Conservation (phyloP, 2,329 filamentous ascomycete species). For the Hirsutella rhossiliensis region DNA sequence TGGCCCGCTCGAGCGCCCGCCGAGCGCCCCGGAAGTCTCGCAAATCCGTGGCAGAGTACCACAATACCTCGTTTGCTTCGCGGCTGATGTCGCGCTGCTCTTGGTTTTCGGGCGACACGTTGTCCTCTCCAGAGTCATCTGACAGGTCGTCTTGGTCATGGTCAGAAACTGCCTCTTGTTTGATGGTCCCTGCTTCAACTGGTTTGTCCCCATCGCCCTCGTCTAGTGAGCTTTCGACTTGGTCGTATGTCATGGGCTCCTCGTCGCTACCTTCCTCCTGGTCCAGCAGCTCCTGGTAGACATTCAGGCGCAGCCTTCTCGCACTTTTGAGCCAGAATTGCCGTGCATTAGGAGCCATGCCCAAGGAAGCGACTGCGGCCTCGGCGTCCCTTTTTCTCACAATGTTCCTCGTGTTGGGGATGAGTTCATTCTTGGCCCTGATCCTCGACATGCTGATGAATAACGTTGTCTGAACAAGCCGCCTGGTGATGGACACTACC, state of each 20-base stretch:
- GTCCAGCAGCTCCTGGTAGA: conserved; percentile 25
- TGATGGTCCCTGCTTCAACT: conserved; percentile 1
- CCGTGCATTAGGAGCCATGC: conserved; percentile 22
- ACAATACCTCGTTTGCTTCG: conserved; percentile 30
- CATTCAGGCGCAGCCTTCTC: conserved; percentile 35
- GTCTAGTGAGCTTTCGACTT: conserved; percentile 28
- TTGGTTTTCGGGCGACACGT: conserved; percentile 9
- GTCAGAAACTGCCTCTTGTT: conserved; percentile 1
- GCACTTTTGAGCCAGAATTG: conserved; percentile 36
- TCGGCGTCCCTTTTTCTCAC: conserved; percentile 33
- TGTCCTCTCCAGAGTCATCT: conserved; percentile 5
- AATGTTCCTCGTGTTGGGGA: conserved; percentile 14
- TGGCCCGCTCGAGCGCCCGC: conserved; percentile 22
- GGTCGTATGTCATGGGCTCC: conserved; percentile 27
- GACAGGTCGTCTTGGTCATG: conserved; percentile 8
- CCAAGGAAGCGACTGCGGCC: conserved; percentile 35
- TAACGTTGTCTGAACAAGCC: conserved; percentile 56
- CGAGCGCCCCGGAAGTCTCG: conserved; percentile 23
- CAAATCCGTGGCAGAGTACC: conserved; percentile 27
- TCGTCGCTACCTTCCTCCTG: conserved; percentile 11
- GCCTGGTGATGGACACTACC: conserved; percentile 52
- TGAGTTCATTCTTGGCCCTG: conserved; percentile 31
- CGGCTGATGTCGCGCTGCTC: conserved; percentile 17
- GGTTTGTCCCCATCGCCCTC: conserved; percentile 4
- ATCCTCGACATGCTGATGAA: conserved; percentile 61